Evolutionary conservation across 495 filamentous ascomycete species (phyloP).

Genomic region (Cercophora newfieldiana): DNA sequence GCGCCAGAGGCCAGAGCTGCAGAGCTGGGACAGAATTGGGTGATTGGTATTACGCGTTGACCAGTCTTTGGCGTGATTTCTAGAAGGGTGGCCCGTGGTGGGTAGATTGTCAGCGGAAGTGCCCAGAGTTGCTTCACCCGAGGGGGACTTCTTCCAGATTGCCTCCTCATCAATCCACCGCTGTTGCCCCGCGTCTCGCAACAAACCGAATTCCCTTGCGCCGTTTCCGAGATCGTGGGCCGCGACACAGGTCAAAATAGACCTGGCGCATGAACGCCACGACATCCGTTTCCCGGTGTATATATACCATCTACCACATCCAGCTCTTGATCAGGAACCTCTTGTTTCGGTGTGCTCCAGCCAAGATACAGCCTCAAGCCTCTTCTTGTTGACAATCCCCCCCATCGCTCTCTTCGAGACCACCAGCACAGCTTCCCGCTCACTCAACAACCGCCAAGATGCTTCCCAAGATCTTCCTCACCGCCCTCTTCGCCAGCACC

Average conservation of each 20-base stretch:
- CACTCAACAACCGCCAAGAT: slow-evolving; percentile 10
- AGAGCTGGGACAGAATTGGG: background rate
- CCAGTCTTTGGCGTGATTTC: background rate
- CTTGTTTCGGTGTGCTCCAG: slow-evolving; percentile 4
- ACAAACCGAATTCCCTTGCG: background rate
- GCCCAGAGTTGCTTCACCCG: background rate
- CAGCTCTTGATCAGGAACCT: no score
- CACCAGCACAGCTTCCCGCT: background rate
- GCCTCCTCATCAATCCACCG: background rate
- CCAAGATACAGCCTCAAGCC: background rate
- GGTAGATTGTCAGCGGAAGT: background rate
- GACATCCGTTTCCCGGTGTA: background rate
- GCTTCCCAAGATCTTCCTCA: slow-evolving; percentile 26
- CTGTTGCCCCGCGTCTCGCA: slow-evolving; percentile 1
- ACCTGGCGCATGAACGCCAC: background rate
- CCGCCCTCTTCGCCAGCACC: slow-evolving; percentile 20
- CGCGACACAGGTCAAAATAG: background rate
- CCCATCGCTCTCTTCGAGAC: background rate
- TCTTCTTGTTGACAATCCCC: background rate
- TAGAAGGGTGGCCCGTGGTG: background rate
- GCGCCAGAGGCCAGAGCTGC: no score
- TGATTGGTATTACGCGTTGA: background rate
- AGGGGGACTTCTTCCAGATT: slow-evolving; percentile 5
- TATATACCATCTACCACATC: background rate
- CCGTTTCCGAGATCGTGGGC: slow-evolving; percentile 3